Evolutionary conservation across 2,329 filamentous ascomycete genomes (phyloP).

Genomic region (Fusarium paranaense): DNA sequence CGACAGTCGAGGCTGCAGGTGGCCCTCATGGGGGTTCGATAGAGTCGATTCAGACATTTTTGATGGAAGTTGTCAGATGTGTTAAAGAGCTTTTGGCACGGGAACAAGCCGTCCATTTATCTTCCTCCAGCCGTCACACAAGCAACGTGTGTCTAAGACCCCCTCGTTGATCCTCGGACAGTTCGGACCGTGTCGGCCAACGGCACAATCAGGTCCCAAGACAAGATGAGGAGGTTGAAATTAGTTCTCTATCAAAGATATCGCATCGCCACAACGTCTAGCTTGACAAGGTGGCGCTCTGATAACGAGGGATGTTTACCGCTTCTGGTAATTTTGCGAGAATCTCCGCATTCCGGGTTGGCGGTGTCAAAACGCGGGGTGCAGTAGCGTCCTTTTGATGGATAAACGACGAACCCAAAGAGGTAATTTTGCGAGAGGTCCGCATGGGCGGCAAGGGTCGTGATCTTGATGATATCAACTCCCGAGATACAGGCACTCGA

Average conservation of each 20-base stretch:
- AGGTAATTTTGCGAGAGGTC: slow-evolving; percentile 16
- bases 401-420: not conserved
- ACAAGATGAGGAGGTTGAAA: not conserved
- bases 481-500: not conserved
- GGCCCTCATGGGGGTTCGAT: slow-evolving; percentile 30
- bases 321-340: slow-evolving; percentile 3
- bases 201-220: not conserved
- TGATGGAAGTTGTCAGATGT: not conserved
- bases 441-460: not conserved
- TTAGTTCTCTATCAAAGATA: not conserved
- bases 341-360: not conserved
- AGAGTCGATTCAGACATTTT: not conserved
- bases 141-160: not conserved
- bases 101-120: slow-evolving; percentile 1
- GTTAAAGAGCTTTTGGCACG: not conserved
- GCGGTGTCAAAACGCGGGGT: slow-evolving; percentile 10
- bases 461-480: not conserved
- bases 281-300: slow-evolving; percentile 1
- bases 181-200: not conserved
- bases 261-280: not conserved
- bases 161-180: not conserved
- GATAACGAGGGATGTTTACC: not conserved
- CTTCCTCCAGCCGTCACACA: not conserved
- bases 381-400: not conserved
- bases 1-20: slow-evolving; percentile 50